Conservation (phyloP, 768 basidiomycete species). For the Suillus subaureus region DNA sequence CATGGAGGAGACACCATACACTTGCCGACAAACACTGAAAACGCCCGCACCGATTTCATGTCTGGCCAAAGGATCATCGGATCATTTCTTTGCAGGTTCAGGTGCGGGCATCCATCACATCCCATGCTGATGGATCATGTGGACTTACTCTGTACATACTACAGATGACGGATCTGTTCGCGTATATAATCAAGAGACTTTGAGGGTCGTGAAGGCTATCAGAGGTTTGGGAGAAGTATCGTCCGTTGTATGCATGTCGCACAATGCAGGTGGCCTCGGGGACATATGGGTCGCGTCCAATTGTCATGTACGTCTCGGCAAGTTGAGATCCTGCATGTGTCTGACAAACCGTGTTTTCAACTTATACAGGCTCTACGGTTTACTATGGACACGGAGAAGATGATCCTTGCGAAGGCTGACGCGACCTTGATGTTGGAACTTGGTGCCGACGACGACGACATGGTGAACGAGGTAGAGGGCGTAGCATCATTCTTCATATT, state of each 20-base stretch:
- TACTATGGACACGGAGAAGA: constrained; percentile 47
- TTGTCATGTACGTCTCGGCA: constrained; percentile 43
- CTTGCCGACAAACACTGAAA: constrained; percentile 30
- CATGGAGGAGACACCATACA: constrained; percentile 12
- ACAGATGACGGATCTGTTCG: constrained; percentile 69
- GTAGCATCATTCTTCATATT: constrained; percentile 7
- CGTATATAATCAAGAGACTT: constrained; percentile 60
- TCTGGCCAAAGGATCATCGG: constrained; percentile 50
- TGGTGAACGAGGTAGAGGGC: constrained; percentile 63
- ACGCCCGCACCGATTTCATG: constrained; percentile 57
- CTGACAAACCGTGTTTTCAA: neutral
- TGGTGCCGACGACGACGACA: constrained; percentile 54
- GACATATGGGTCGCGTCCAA: constrained; percentile 73
- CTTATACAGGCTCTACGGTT: constrained; percentile 36
- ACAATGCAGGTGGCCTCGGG: constrained; percentile 42
- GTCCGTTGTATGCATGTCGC: constrained; percentile 53
- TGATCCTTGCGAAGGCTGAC: constrained; percentile 57
- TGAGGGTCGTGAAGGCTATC: constrained; percentile 65
- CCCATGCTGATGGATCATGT: neutral
- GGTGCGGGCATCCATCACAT: constrained; percentile 39
- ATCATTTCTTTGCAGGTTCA: constrained; percentile 61
- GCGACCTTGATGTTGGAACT: constrained; percentile 48
- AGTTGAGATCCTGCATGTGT: neutral
- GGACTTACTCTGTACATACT: constrained; percentile 9
- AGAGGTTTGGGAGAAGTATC: constrained; percentile 64